phyloP scores from a whole-genome alignment of 257 asterid species.

The Gardenia jasminoides region DNA sequence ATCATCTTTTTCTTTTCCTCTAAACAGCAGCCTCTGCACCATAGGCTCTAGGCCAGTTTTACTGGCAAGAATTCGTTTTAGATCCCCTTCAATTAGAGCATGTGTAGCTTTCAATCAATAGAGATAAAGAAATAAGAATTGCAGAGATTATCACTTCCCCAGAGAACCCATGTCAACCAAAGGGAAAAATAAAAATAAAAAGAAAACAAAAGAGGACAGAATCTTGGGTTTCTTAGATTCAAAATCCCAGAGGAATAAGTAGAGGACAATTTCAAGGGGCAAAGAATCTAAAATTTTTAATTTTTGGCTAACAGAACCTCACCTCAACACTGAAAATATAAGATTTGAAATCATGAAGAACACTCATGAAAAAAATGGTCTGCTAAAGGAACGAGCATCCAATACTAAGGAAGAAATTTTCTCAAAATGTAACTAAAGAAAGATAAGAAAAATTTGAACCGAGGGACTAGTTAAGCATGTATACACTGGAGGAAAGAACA shows the following conservation, averaged over 20 bases:
- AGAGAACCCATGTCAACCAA: too few relatives aligned
- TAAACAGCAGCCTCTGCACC: conserved; percentile 30
- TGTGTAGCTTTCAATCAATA: background rate
- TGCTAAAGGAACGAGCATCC: background rate
- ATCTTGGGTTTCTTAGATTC: background rate
- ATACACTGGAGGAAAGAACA: background rate
- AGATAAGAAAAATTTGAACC: background rate
- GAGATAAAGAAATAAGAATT: background rate
- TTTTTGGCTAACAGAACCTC: too few relatives aligned
- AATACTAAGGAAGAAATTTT: background rate
- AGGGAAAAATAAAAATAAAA: too few relatives aligned
- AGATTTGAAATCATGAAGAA: too few relatives aligned
- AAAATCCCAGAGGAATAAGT: too few relatives aligned
- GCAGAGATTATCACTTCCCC: background rate
- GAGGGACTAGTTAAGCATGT: background rate
- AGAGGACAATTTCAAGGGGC: too few relatives aligned
- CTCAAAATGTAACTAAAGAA: background rate
- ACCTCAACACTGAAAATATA: too few relatives aligned
- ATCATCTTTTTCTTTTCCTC: conserved; percentile 33
- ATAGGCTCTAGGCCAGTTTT: conserved; percentile 27
- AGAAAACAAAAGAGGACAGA: too few relatives aligned
- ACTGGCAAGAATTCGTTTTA: conserved; percentile 24
- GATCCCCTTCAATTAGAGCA: conserved; percentile 19
- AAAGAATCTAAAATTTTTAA: too few relatives aligned
- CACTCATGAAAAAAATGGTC: background rate